Percentiles rank a stretch among this genome's conserved stretches.
phyloP scores from a whole-genome alignment of 2,329 filamentous ascomycete genomes.

The Paramyrothecium sp. region DNA sequence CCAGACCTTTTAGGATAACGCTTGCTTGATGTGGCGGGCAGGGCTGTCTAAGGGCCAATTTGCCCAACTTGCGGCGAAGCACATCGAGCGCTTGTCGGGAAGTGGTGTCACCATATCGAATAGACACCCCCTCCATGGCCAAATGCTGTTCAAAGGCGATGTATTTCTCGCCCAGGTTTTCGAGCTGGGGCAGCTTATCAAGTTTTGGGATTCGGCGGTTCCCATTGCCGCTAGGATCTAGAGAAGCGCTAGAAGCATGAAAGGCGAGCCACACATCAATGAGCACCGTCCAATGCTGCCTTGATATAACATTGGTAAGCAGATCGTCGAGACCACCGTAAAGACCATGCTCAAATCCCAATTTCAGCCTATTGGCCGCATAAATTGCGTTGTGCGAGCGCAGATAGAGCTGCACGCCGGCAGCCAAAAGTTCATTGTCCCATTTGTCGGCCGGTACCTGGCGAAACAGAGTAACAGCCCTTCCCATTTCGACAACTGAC shows the following conservation, averaged over 20 bases:
- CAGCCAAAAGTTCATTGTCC: constrained; percentile 37
- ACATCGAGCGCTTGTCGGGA: constrained; percentile 20
- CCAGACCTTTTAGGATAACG: constrained; percentile 37
- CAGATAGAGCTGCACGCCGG: constrained; percentile 40
- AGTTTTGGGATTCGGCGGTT: constrained; percentile 14
- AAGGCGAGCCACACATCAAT: neutral
- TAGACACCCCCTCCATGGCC: constrained; percentile 16
- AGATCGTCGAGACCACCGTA: constrained; percentile 42
- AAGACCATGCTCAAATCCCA: constrained; percentile 32
- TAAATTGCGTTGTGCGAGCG: constrained; percentile 32
- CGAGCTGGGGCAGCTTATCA: constrained; percentile 19
- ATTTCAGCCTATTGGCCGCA: constrained; percentile 39
- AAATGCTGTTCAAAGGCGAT: constrained; percentile 32
- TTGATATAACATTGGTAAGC: constrained; percentile 36
- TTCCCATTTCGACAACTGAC: constrained; percentile 41
- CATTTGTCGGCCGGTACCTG: constrained; percentile 33
- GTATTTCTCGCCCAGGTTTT: constrained; percentile 27
- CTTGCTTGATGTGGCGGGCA: constrained; percentile 31
- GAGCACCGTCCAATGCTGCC: constrained; percentile 2
- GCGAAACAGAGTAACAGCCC: constrained; percentile 43
- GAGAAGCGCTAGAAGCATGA: neutral
- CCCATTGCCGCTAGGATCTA: neutral
- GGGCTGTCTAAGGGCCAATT: constrained; percentile 26
- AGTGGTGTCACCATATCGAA: too few relatives aligned
- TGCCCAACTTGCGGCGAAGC: constrained; percentile 28